A percentile compares a stretch with the other conserved stretches of the same genome.
Conservation (phyloP, 2,329 filamentous ascomycete genomes). For the Eutypa lata region DNA sequence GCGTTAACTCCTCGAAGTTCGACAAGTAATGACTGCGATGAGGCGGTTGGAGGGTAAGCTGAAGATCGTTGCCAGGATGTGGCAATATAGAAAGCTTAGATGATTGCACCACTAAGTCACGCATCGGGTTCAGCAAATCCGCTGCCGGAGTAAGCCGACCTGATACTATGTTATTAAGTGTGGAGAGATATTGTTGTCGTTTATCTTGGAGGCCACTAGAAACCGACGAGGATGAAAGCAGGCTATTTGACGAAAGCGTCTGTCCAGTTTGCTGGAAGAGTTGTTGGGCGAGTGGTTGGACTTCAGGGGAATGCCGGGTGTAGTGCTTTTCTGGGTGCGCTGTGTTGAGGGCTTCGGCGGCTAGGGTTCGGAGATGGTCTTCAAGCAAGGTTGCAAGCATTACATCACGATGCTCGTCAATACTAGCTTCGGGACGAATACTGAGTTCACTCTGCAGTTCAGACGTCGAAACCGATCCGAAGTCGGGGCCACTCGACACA, state of each 20-base stretch:
- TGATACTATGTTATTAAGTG: conserved; percentile 22
- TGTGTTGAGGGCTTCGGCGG: conserved; percentile 24
- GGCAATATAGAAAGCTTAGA: conserved; percentile 18
- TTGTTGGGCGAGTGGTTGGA: conserved; percentile 19
- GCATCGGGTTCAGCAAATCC: conserved; percentile 18
- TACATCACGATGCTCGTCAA: conserved; percentile 29
- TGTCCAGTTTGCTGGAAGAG: conserved; percentile 22
- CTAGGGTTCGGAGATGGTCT: conserved; percentile 25
- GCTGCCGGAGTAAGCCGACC: conserved; percentile 10
- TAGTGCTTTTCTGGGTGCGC: conserved; percentile 20
- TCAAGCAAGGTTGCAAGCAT: conserved; percentile 30
- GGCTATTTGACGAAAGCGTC: conserved; percentile 20
- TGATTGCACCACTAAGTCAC: conserved; percentile 17
- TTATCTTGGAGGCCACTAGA: conserved; percentile 14
- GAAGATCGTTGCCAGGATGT: conserved; percentile 20
- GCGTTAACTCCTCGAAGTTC: conserved; percentile 23
- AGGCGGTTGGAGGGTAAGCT: conserved; percentile 15
- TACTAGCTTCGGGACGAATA: conserved; percentile 6
- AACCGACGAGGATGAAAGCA: conserved; percentile 15
- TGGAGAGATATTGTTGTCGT: conserved; percentile 26
- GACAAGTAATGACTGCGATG: conserved; percentile 25
- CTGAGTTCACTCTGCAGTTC: conserved; percentile 3
- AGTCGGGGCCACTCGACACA: neutral
- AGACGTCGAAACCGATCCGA: conserved; percentile 8
- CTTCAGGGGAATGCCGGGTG: conserved; percentile 24